These are phyloP conservation scores for Boletellus sp. DNA, from an alignment of 768 basidiomycete genomes.

Conservation along the genomic window DNA sequence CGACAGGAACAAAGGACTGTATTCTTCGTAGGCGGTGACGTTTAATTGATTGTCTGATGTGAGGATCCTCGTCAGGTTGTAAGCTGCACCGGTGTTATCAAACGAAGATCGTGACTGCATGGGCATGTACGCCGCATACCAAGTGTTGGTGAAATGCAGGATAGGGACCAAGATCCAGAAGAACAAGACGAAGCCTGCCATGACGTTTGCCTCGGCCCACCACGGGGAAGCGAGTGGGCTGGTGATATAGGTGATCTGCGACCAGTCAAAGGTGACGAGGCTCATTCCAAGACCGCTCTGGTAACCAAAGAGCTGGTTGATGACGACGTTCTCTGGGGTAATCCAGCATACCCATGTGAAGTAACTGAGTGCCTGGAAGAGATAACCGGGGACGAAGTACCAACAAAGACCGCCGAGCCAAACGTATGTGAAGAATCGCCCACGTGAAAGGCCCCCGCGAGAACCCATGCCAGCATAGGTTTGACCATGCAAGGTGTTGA, in stretches of 20 bases:
- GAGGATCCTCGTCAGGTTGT: slow-evolving; percentile 40
- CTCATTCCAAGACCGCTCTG: slow-evolving; percentile 59
- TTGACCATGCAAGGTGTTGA: slow-evolving; percentile 72
- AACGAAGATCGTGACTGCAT: slow-evolving; percentile 41
- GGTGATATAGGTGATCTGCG: slow-evolving; percentile 61
- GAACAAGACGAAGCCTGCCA: slow-evolving; percentile 35
- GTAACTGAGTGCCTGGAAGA: slow-evolving; percentile 63
- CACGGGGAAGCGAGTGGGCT: slow-evolving; percentile 34
- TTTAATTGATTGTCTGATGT: slow-evolving; percentile 32
- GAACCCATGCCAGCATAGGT: slow-evolving; percentile 41
- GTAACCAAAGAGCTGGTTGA: slow-evolving; percentile 79
- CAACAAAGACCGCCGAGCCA: slow-evolving; percentile 38
- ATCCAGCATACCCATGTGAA: slow-evolving; percentile 68
- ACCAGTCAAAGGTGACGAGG: slow-evolving; percentile 78
- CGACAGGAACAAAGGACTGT: slow-evolving; percentile 40
- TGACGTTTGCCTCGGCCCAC: slow-evolving; percentile 41
- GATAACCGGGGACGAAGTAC: slow-evolving; percentile 71
- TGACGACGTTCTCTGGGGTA: slow-evolving; percentile 58
- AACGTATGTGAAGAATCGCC: slow-evolving; percentile 47
- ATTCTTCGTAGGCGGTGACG: slow-evolving; percentile 32
- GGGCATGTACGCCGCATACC: slow-evolving; percentile 37
- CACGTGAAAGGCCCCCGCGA: slow-evolving; percentile 47
- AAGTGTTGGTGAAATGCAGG: slow-evolving; percentile 35
- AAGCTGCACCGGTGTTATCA: slow-evolving; percentile 40
- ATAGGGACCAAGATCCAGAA: slow-evolving; percentile 31